Percentiles rank a stretch among this genome's conserved stretches.
phyloP scores from a whole-genome alignment of 1,284 basidiomycete species.

The Coniferiporia sulphurascens region DNA sequence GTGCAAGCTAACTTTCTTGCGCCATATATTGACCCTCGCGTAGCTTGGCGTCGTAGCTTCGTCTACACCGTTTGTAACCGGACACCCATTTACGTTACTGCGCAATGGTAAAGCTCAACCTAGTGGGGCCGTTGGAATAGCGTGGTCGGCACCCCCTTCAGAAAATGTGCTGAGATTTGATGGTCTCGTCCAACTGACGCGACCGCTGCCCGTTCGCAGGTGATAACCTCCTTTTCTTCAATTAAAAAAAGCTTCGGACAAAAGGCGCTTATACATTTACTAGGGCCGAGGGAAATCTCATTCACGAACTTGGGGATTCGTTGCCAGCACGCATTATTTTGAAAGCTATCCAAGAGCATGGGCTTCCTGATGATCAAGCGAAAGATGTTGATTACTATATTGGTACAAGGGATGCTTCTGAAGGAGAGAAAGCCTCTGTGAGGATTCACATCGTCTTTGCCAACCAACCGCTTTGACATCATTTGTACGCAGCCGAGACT shows the following conservation, averaged over 20 bases:
- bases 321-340: constrained; percentile 15
- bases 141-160: background rate
- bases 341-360: constrained; percentile 9
- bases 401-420: constrained; percentile 1
- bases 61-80: constrained; percentile 18
- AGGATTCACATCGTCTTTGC: background rate
- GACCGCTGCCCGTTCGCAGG: constrained; percentile 9
- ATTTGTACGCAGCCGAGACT: background rate
- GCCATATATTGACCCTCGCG: background rate
- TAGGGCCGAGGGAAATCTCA: constrained; percentile 16
- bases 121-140: constrained; percentile 14
- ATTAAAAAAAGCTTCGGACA: background rate
- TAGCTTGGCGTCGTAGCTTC: constrained; percentile 16
- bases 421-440: background rate
- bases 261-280: background rate
- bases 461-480: background rate
- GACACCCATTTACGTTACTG: constrained; percentile 14
- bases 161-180: background rate
- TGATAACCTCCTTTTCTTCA: background rate
- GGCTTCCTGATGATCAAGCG: constrained; percentile 7
- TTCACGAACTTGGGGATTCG: constrained; percentile 15
- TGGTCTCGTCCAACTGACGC: constrained; percentile 7
- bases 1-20: background rate
- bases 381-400: constrained; percentile 17
- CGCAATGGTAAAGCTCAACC: constrained; percentile 15